phyloP scores from a whole-genome alignment of 106 monocot species.

The Dioscorea alata region DNA sequence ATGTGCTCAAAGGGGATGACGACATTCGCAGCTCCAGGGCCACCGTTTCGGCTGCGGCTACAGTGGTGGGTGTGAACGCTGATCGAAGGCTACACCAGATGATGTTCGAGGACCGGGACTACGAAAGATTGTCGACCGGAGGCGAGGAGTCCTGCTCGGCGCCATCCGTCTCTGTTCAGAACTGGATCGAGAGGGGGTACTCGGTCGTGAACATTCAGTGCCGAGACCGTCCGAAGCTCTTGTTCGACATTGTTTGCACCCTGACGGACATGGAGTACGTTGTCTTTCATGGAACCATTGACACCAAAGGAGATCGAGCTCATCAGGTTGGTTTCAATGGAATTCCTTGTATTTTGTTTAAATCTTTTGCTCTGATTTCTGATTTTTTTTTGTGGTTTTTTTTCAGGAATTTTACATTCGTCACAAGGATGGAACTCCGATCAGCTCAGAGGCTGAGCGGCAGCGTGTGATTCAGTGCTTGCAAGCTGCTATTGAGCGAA shows the following conservation, averaged over 20 bases:
- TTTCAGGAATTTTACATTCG: slow-evolving; percentile 86
- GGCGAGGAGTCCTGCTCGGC: neutral
- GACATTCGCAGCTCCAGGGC: slow-evolving; percentile 21
- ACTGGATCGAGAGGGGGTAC: slow-evolving; percentile 79
- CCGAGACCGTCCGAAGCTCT: slow-evolving; percentile 73
- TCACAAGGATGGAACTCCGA: slow-evolving; percentile 74
- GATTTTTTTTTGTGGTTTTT: neutral
- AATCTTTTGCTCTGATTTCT: too few species aligned
- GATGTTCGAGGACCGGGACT: slow-evolving; percentile 55
- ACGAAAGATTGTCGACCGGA: slow-evolving; percentile 11
- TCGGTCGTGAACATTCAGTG: slow-evolving; percentile 78
- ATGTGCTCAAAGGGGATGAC: slow-evolving; percentile 35
- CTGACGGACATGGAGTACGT: slow-evolving; percentile 92
- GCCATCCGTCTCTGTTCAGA: slow-evolving; percentile 60
- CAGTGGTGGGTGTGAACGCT: neutral
- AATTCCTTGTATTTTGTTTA: too few species aligned
- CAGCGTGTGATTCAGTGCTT: slow-evolving; percentile 83
- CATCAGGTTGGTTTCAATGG: slow-evolving; percentile 31
- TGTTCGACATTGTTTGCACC: slow-evolving; percentile 90
- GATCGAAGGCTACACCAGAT: slow-evolving; percentile 50
- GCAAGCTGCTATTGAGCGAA: slow-evolving; percentile 70
- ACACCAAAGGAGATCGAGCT: slow-evolving; percentile 56
- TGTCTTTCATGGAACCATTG: slow-evolving; percentile 80
- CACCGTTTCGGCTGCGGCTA: slow-evolving; percentile 6
- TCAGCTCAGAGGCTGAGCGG: slow-evolving; percentile 82